Evolutionary conservation across 2,329 filamentous ascomycete genomes (phyloP).

Genomic region (Fusarium fracticaudum): DNA sequence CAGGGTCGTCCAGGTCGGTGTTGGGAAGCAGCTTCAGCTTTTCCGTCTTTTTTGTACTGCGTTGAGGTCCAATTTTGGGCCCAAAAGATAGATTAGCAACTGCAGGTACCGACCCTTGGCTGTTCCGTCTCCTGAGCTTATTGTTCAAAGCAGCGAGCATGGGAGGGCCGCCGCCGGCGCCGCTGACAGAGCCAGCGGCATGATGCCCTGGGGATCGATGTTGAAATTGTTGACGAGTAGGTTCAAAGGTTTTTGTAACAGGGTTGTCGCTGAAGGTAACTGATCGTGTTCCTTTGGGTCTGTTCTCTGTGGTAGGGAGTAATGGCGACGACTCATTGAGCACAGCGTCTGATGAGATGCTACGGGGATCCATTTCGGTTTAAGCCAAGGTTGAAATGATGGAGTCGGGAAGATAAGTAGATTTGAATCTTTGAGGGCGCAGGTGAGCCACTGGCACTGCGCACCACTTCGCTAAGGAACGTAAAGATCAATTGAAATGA

Average conservation of each 20-base stretch:
- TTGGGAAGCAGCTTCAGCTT: constrained; percentile 98
- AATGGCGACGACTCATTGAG: constrained; percentile 50
- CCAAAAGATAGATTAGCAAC: constrained; percentile 49
- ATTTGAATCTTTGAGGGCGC: constrained; percentile 10
- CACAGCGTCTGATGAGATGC: constrained; percentile 24
- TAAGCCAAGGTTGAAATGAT: constrained; percentile 15
- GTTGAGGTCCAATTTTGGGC: constrained; percentile 89
- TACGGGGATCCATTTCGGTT: constrained; percentile 42
- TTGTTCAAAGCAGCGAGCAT: constrained; percentile 85
- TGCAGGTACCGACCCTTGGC: constrained; percentile 67
- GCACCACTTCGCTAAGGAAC: constrained; percentile 5
- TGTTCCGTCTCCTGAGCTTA: constrained; percentile 87
- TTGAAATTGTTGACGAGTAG: constrained; percentile 47
- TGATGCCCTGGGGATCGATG: constrained; percentile 46
- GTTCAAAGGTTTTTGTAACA: constrained; percentile 68
- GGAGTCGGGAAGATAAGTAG: constrained; percentile 3
- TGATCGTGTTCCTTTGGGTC: constrained; percentile 64
- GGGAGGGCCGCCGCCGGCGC: constrained; percentile 55
- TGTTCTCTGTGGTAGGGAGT: constrained; percentile 46
- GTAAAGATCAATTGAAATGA: neutral
- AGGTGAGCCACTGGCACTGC: constrained; percentile 1
- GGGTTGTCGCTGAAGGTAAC: constrained; percentile 83
- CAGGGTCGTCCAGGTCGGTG: constrained; percentile 82
- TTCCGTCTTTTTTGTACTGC: constrained; percentile 94
- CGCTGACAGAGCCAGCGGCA: constrained; percentile 41